Percentiles rank a stretch among this genome's conserved stretches.
Conservation (phyloP, 345 rosid species). For the Bruguiera sexangula region DNA sequence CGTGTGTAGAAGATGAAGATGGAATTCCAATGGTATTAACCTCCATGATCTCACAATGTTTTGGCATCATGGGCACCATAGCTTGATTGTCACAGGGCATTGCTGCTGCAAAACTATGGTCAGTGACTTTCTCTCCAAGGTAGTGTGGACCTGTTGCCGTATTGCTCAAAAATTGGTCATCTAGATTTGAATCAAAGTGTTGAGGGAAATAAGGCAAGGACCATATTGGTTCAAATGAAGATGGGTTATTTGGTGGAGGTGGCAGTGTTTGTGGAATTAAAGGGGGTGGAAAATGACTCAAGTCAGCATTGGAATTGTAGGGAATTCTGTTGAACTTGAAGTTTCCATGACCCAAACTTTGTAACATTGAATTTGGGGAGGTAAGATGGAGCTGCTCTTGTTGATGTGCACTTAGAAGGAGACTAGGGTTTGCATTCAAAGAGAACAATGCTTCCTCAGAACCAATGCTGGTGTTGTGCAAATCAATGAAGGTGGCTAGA, state of each 20-base stretch:
- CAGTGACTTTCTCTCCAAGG: conserved; percentile 16
- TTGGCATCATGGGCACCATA: conserved; percentile 39
- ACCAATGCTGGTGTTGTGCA: conserved; percentile 22
- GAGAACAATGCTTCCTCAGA: conserved; percentile 46
- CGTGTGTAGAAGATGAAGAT: conserved; percentile 27
- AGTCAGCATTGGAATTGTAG: conserved; percentile 19
- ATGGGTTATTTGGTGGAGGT: conserved; percentile 5
- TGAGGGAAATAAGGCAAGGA: conserved; percentile 28
- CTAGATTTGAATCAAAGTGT: conserved; percentile 22
- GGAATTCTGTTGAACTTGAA: conserved; percentile 29
- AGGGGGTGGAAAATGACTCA: conserved; percentile 22
- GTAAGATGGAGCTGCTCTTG: conserved; percentile 39
- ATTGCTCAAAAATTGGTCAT: conserved; percentile 25
- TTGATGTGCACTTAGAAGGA: conserved; percentile 27
- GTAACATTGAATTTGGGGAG: conserved; percentile 39
- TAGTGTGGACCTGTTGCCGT: not conserved
- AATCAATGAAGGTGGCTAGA: conserved; percentile 29
- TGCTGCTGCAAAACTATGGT: conserved; percentile 22
- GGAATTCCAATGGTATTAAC: conserved; percentile 26
- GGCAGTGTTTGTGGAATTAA: conserved; percentile 12
- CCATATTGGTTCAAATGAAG: conserved; percentile 33
- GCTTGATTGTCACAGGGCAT: conserved; percentile 26
- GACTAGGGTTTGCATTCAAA: conserved; percentile 49
- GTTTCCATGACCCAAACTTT: conserved; percentile 44
- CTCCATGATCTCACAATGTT: conserved; percentile 55